Evolutionary conservation across 306 rosid species (phyloP).

Genomic region (Prunus fruticosa): DNA sequence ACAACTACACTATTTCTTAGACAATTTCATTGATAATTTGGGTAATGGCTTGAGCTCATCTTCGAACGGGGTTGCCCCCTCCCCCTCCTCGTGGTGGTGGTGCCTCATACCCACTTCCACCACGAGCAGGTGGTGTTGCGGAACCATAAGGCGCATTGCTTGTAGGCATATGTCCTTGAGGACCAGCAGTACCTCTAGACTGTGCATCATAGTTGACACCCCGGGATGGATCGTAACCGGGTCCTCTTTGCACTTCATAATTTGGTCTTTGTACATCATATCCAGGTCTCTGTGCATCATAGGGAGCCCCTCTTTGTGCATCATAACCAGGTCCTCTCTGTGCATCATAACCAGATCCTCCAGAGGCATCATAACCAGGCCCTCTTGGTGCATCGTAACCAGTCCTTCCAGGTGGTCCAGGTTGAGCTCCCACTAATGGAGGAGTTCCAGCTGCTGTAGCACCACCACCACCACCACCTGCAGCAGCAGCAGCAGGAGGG

Average conservation of each 20-base stretch:
- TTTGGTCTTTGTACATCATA: constrained; percentile 49
- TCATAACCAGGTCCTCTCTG: constrained; percentile 57
- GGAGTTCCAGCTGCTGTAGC: constrained; percentile 31
- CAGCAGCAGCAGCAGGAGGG: constrained; percentile 25
- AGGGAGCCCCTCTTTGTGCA: constrained; percentile 42
- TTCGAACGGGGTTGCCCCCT: constrained; percentile 63
- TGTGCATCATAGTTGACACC: constrained; percentile 59
- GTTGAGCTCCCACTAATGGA: constrained; percentile 51
- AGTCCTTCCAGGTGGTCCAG: constrained; percentile 43
- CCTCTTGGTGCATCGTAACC: constrained; percentile 21
- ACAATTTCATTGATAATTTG: not conserved
- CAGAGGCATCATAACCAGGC: constrained; percentile 15
- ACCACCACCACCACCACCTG: constrained; percentile 11
- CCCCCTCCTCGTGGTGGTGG: constrained; percentile 54
- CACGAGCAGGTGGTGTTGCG: constrained; percentile 57
- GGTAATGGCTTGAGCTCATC: constrained; percentile 40
- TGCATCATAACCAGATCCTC: constrained; percentile 36
- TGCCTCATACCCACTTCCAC: constrained; percentile 54
- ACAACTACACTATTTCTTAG: not conserved
- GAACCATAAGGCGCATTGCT: constrained; percentile 60
- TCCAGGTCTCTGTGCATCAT: constrained; percentile 53
- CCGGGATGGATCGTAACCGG: constrained; percentile 49
- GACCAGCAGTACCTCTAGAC: constrained; percentile 55
- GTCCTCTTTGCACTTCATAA: constrained; percentile 55
- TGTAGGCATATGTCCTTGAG: constrained; percentile 50